A percentile compares a stretch with the other conserved stretches of the same genome.
phyloP scores from a whole-genome alignment of 306 rosid species.

The apple (Malus domestica) region ASM211411v1 NC_041795.1:30376501-30377000 shows the following conservation, averaged over 20 bases:
- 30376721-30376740: neutral
- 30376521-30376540: neutral
- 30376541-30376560: too few species aligned
- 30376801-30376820: neutral
- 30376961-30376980: slow-evolving; percentile 58
- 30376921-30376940: neutral
- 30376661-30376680: neutral
- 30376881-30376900: neutral
- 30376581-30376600: neutral
- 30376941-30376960: slow-evolving; percentile 32
- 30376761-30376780: neutral
- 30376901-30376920: neutral
- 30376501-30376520: neutral
- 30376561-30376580: too few species aligned
- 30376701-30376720: neutral
- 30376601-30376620: too few species aligned
- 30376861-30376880: neutral
- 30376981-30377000: neutral
- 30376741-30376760: neutral
- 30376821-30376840: neutral
- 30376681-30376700: neutral
- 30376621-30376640: too few species aligned
- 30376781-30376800: neutral
- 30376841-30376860: neutral
- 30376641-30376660: too few species aligned